phyloP scores from a whole-genome alignment of 495 filamentous ascomycete genomes.

The Haplographium delicatum region DNA sequence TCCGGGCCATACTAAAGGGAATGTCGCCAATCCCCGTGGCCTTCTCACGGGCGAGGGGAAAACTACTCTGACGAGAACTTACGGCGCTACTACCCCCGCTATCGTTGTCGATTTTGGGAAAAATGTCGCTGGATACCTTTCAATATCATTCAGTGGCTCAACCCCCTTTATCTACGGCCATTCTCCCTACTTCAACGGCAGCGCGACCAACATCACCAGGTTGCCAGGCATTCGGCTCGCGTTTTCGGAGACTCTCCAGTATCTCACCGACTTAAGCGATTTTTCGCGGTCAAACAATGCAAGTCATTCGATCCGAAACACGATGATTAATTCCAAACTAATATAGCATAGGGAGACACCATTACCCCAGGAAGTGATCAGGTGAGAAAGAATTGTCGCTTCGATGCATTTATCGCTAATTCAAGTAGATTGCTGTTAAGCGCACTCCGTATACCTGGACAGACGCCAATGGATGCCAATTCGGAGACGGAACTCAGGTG shows the following conservation, averaged over 20 bases:
- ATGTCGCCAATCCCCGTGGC: conserved; percentile 29
- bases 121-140: conserved; percentile 35
- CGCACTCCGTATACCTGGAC: conserved; percentile 35
- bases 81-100: conserved; percentile 1
- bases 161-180: conserved; percentile 12
- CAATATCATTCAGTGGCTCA: conserved; percentile 29
- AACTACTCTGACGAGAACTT: conserved; percentile 22
- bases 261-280: conserved; percentile 36
- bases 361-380: conserved; percentile 37
- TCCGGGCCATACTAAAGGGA: conserved; percentile 20
- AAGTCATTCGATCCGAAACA: background rate
- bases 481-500: conserved; percentile 29
- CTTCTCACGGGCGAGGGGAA: conserved; percentile 26
- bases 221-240: conserved; percentile 37
- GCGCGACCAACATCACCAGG: conserved; percentile 12
- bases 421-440: conserved; percentile 32
- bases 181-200: no score
- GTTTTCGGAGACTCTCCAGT: conserved; percentile 41
- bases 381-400: conserved; percentile 16
- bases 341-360: conserved; percentile 23
- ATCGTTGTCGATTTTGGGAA: conserved; percentile 42
- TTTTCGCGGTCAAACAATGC: conserved; percentile 41
- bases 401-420: background rate
- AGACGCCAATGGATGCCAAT: conserved; percentile 34
- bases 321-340: background rate